phyloP scores from a whole-genome alignment of 495 filamentous ascomycete genomes.

The Neurospora hispaniola region DNA sequence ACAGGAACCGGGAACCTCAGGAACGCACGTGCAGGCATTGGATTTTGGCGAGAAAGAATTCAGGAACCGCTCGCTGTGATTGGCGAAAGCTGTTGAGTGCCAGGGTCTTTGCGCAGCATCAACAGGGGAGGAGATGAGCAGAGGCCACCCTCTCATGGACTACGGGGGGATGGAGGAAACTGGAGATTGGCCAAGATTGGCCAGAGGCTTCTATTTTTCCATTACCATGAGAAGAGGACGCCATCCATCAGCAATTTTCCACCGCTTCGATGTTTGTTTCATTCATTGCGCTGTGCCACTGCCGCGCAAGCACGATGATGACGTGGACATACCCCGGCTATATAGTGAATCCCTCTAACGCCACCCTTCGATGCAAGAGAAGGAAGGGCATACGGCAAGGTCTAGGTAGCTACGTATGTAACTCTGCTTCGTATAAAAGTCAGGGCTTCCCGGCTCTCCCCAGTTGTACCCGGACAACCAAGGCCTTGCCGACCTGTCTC shows the following conservation, averaged over 20 bases:
- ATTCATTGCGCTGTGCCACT: neutral
- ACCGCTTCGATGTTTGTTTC: neutral
- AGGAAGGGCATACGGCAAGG: neutral
- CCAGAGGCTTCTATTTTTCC: neutral
- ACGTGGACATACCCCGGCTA: neutral
- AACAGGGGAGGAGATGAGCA: neutral
- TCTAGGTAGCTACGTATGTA: neutral
- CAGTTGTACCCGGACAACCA: neutral
- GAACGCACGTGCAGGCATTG: neutral
- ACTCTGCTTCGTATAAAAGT: neutral
- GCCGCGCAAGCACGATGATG: neutral
- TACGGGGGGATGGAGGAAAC: neutral
- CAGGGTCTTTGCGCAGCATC: neutral
- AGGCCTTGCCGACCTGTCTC: neutral
- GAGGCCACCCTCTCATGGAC: neutral
- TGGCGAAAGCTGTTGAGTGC: neutral
- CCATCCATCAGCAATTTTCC: neutral
- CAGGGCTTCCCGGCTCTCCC: neutral
- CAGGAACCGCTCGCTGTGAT: neutral
- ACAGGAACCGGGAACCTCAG: neutral
- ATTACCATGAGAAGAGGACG: neutral
- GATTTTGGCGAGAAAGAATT: neutral
- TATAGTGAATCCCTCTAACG: neutral
- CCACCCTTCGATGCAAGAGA: neutral
- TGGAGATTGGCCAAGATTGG: neutral